These are phyloP conservation scores for Fusarium guadeloupense DNA, from an alignment of 2,329 filamentous ascomycete species.

Conservation along the genomic window DNA sequence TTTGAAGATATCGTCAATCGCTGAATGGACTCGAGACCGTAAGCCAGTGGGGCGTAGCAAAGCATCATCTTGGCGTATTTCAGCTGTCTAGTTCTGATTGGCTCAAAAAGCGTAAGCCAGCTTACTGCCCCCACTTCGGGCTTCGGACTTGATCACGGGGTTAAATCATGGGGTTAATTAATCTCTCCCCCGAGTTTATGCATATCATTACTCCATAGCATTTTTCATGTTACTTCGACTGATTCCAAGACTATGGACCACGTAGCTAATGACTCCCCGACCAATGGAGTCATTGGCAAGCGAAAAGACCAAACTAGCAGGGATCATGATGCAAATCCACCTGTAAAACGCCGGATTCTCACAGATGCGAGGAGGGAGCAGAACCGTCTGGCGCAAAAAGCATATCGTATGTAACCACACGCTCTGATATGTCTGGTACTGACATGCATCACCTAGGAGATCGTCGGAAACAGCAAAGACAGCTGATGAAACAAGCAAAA, in stretches of 20 bases:
- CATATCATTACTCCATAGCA: too few species aligned
- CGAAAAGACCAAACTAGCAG: background rate
- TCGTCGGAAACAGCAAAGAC: slow-evolving; percentile 24
- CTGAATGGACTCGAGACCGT: slow-evolving; percentile 1
- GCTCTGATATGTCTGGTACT: background rate
- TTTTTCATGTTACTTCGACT: too few species aligned
- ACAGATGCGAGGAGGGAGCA: slow-evolving; percentile 40
- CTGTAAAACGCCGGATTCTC: slow-evolving; percentile 20
- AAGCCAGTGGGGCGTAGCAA: slow-evolving; percentile 17
- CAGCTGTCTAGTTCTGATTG: slow-evolving; percentile 12
- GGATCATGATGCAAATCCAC: background rate
- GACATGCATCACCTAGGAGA: slow-evolving; percentile 14
- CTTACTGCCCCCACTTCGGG: background rate
- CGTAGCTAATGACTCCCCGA: fast-evolving
- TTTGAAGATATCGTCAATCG: background rate
- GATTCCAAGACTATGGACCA: too few species aligned
- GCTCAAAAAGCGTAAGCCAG: slow-evolving; percentile 35
- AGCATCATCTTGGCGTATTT: background rate
- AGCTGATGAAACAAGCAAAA: background rate
- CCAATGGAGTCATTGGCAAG: fast-evolving
- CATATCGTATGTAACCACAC: slow-evolving; percentile 30
- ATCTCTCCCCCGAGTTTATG: background rate
- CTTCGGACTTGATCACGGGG: background rate
- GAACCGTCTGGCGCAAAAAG: slow-evolving; percentile 39
- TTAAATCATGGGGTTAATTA: too few species aligned